Base-by-base conservation (phyloP, 108 stramenopile species). In the Aureococcus anophagefferens region DNA sequence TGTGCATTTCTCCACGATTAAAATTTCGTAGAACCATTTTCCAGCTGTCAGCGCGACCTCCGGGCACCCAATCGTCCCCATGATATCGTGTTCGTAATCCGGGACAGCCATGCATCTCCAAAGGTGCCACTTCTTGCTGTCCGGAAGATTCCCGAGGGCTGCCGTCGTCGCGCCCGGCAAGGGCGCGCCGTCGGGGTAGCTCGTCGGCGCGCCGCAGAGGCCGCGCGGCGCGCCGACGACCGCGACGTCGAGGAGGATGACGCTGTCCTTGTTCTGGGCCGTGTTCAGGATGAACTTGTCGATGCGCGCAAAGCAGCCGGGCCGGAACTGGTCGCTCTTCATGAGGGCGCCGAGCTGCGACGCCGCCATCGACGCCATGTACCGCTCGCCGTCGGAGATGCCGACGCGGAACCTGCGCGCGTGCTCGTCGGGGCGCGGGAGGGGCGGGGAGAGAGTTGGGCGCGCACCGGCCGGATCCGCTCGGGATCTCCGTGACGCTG, bases 321-420 rank as follows among this genome's bases (percentile, higher is more conserved):
- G 64, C 63, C 17, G 18, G 25, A 80, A 35, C 28, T 67, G 35
- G 25, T 66, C 72, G 72, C 30, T 31, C 51, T 35, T 59, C 34
- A 80, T 67, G 33, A 80, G n/a, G 13, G 46, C 62, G 64, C 77
- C 76, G 33, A 76, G 76, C 78, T 79, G 78, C 25, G 80, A 79
- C 62, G 80, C 76, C 51, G 77, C 78, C 80, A 80, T 80, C 34
- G 76, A 37, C 72, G 76, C 71, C 30, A 35, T 31, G 72, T 44
- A 77, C 70, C 79, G 72, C 33, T 72, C 25, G 28, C 78, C 78
- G 67, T 80, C 80, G 7, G 78, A 73, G 4, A 80, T 31, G 5
- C 79, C 65, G n/a, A 80, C 30, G 33, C 79, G 37, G 45, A 35
- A 80, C 5, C 79, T n/a, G n/a, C n/a, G n/a, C n/a, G n/a, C n/a